phyloP scores from a whole-genome alignment of 768 basidiomycete genomes.

The Cantharellus cinnabarinus region DNA sequence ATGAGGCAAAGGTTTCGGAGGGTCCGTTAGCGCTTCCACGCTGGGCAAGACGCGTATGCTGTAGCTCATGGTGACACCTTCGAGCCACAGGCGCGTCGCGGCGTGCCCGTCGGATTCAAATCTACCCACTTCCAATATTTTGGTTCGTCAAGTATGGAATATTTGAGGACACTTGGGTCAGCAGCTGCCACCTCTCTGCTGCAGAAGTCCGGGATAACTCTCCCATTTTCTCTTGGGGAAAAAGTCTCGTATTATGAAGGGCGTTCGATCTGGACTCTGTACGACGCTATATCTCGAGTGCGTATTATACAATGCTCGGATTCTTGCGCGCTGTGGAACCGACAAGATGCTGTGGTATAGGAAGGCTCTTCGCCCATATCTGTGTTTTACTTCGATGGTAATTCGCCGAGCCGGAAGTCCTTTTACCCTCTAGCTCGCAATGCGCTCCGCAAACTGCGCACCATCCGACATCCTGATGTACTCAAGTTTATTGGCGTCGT shows the following conservation, averaged over 20 bases:
- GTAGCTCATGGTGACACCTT: not conserved
- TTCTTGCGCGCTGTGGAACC: not conserved
- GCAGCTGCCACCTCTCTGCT: constrained; percentile 81
- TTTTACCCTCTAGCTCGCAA: constrained; percentile 67
- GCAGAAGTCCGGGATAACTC: constrained; percentile 75
- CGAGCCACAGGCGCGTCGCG: not conserved
- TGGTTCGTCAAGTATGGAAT: constrained; percentile 36
- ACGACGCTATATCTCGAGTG: constrained; percentile 80
- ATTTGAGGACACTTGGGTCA: constrained; percentile 59
- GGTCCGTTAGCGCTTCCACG: not conserved
- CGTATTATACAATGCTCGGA: constrained; percentile 9
- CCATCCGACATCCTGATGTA: constrained; percentile 86
- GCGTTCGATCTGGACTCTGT: constrained; percentile 62
- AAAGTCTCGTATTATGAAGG: constrained; percentile 46
- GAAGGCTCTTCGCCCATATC: constrained; percentile 76
- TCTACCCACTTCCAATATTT: not conserved
- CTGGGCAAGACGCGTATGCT: too few species aligned
- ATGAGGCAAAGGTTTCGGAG: not conserved
- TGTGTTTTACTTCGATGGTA: constrained; percentile 76
- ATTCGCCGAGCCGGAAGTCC: constrained; percentile 28
- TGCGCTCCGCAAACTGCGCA: constrained; percentile 71
- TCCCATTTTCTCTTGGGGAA: constrained; percentile 68
- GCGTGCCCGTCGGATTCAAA: not conserved
- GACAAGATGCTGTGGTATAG: constrained; percentile 24
- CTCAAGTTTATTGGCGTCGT: constrained; percentile 88